A percentile compares a stretch with the other conserved stretches of the same genome.
These are phyloP conservation scores for Plasmodium gonderi DNA, from an alignment of 169 alveolate genomes.

Conservation along the genomic window DNA sequence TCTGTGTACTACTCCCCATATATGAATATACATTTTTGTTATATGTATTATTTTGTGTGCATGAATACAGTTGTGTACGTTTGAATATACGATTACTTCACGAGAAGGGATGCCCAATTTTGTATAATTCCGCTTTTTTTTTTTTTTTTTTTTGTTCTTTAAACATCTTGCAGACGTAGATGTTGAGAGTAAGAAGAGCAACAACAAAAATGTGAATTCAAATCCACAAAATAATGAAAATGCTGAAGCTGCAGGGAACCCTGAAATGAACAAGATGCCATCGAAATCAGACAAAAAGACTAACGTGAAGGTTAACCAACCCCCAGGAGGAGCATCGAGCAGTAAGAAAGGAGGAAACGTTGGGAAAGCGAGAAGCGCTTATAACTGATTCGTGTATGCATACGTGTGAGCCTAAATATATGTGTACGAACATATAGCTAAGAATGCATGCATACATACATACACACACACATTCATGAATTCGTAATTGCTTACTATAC, in stretches of 20 bases:
- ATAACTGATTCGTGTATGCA: background rate
- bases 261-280: conserved; percentile 4
- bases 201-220: background rate
- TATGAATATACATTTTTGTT: background rate
- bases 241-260: conserved; percentile 51
- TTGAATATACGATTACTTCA: too few relatives aligned
- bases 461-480: background rate
- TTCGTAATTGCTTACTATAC: too few relatives aligned
- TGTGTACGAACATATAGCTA: too few relatives aligned
- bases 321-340: conserved; percentile 86
- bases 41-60: background rate
- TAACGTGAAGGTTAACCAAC: conserved; percentile 74
- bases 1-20: background rate
- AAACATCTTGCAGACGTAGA: background rate
- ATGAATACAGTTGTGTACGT: too few relatives aligned
- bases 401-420: background rate
- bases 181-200: background rate
- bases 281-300: conserved; percentile 31
- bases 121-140: background rate
- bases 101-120: too few relatives aligned
- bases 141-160: background rate
- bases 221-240: background rate
- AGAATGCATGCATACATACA: background rate
- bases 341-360: too few relatives aligned
- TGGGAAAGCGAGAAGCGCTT: too few relatives aligned